Conservation (phyloP, 176 grass and related monocot species). For the Aegilops bicornis region DNA sequence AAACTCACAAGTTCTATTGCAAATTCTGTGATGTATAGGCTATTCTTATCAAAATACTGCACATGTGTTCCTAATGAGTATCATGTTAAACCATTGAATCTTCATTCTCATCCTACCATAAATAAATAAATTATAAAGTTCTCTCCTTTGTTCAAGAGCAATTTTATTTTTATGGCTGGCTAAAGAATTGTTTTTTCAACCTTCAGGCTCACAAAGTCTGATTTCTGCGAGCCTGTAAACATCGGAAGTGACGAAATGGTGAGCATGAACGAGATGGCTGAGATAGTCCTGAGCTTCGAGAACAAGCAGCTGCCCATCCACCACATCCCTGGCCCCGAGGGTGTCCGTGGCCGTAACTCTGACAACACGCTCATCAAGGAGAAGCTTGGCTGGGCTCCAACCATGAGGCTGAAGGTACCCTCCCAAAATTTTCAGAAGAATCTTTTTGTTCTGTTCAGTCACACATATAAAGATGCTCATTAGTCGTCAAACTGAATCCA, state of each 20-base stretch:
- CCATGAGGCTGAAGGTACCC: constrained; percentile 61
- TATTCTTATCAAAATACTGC: background rate
- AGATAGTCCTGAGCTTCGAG: constrained; percentile 54
- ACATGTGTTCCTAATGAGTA: background rate
- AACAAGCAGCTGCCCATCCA: constrained; percentile 56
- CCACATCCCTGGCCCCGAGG: constrained; percentile 58
- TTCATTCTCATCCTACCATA: background rate
- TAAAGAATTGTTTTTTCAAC: constrained; percentile 7
- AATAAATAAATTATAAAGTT: background rate
- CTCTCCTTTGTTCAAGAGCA: constrained; percentile 16
- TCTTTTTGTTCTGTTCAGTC: background rate
- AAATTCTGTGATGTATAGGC: background rate
- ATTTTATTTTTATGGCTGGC: background rate
- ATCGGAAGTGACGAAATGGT: constrained; percentile 78
- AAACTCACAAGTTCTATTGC: background rate
- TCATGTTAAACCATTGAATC: background rate
- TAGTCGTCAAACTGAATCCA: background rate
- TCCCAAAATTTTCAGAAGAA: background rate
- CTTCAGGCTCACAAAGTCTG: constrained; percentile 60
- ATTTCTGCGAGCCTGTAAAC: constrained; percentile 75
- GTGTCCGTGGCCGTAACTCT: constrained; percentile 60
- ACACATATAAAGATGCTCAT: background rate
- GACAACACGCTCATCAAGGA: constrained; percentile 70
- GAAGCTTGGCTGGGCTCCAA: constrained; percentile 69
- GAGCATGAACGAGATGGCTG: constrained; percentile 76